Evolutionary conservation across 1,284 basidiomycete genomes (phyloP).

Genomic region (Vanrija humicola): DNA sequence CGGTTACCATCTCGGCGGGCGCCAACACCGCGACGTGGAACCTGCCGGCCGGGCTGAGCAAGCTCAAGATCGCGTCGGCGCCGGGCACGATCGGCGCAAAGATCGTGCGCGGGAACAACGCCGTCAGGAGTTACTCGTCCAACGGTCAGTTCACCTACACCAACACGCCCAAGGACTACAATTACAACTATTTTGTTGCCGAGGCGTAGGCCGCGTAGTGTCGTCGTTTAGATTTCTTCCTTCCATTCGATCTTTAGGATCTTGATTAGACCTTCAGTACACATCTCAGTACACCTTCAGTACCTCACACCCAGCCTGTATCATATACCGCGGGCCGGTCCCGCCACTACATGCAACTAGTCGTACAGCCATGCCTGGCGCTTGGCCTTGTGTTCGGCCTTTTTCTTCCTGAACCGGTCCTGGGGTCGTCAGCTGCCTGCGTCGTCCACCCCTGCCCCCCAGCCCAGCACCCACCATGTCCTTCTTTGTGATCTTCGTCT

Average conservation of each 20-base stretch:
- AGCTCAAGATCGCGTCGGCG: conserved; percentile 32
- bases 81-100: conserved; percentile 32
- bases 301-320: no score
- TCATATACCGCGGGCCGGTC: neutral
- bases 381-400: conserved; percentile 72
- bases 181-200: conserved; percentile 47
- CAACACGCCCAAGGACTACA: conserved; percentile 36
- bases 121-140: conserved; percentile 32
- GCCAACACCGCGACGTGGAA: conserved; percentile 25
- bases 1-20: conserved; percentile 27
- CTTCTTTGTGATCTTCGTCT: conserved; percentile 69
- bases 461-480: conserved; percentile 64
- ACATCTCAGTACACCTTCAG: neutral
- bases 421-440: conserved; percentile 43
- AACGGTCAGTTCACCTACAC: conserved; percentile 32
- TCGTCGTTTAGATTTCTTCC: neutral
- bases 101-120: conserved; percentile 29
- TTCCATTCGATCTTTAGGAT: no score
- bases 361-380: conserved; percentile 86
- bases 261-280: neutral
- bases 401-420: conserved; percentile 85
- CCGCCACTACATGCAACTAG: conserved; percentile 34
- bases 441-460: conserved; percentile 3
- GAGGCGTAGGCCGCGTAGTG: neutral
- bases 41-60: conserved; percentile 36